Evolutionary conservation across 2,329 filamentous ascomycete species (phyloP), one percentile per base, ranked within the genome.

Genomic region (Colletotrichum sp.): DNA sequence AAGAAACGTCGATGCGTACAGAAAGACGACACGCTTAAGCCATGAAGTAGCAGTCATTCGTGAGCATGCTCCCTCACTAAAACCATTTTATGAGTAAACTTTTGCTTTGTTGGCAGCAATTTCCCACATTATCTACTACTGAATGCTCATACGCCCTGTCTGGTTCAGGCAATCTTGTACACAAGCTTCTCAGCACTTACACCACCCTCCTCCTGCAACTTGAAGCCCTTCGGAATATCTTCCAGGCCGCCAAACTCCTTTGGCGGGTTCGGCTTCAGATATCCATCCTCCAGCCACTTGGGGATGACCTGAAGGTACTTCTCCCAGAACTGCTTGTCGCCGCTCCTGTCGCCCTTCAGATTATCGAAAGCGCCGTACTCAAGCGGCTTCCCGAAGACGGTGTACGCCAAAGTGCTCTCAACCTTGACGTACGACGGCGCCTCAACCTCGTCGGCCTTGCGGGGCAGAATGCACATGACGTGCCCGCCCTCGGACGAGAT

Each of bases 401-500:
- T 75, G 60, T 77, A 77, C 3, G 32, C 75, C 12, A 77, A 28
- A 1, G 75, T 77, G 71, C 75, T 77, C 66, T 77, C 75, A 8
- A 77, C 71, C 60, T 75, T 75, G 18, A 71, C 72, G 30, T 68
- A 60, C 52, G 69, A 55, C n/a, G 72, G 71, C 18, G 71, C 71
- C 6, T n/a, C 49, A 6, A 76, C 65, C 59, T 76, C 74, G 18
- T 76, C 59, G 1, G 74, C 74, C 71, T 77, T 77, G 52, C 75
- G 71, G 13, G 75, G 75, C 15, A 84, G 75, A 18, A 84, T 78
- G 1, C 78, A 78, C 8, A 84, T 65, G 6, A 84, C 81, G 67
- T 82, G 81, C 6, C 83, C 82, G 10, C 82, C 82, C 5, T 79
- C 79, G 5, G 68, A 39, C 9, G 82, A 28, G 2, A 83, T 63